phyloP scores from a whole-genome alignment of 2,329 filamentous ascomycete species.

The Diaporthe humulicola region DNA sequence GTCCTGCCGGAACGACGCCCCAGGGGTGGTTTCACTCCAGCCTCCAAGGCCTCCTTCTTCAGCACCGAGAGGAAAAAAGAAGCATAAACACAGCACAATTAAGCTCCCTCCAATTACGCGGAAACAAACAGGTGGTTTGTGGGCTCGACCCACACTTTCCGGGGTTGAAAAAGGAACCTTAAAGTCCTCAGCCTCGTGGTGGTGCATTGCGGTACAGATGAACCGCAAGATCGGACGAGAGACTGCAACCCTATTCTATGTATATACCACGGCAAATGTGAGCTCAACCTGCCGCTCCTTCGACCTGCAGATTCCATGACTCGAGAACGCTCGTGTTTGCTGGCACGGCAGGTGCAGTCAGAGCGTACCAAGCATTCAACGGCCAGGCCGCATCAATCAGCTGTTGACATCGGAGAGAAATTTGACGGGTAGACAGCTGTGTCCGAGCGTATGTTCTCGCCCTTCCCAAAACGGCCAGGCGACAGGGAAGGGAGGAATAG shows the following conservation, averaged over 20 bases:
- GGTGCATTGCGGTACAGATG: constrained; percentile 25
- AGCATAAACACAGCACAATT: constrained; percentile 13
- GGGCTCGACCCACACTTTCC: background rate
- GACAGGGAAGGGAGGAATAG: background rate
- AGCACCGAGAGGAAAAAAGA: background rate
- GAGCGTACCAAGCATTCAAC: background rate
- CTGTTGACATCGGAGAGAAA: constrained; percentile 6
- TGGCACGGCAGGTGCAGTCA: background rate
- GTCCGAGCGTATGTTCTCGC: background rate
- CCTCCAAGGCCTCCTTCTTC: background rate
- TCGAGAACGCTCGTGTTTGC: background rate
- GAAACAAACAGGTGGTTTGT: constrained; percentile 1
- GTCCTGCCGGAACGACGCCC: background rate
- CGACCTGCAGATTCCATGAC: constrained; percentile 12
- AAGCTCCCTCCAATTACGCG: constrained; percentile 14
- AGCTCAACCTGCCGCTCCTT: background rate
- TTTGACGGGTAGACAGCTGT: background rate
- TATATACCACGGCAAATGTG: constrained; percentile 19
- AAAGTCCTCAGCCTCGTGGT: constrained; percentile 18
- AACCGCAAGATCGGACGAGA: constrained; percentile 19
- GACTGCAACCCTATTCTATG: constrained; percentile 13
- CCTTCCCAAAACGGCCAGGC: background rate
- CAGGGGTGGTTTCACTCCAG: constrained; percentile 9
- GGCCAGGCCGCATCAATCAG: constrained; percentile 11
- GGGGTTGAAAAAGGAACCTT: background rate